phyloP scores from a whole-genome alignment of 257 asterid species.

The Gynochthodes officinalis region DNA sequence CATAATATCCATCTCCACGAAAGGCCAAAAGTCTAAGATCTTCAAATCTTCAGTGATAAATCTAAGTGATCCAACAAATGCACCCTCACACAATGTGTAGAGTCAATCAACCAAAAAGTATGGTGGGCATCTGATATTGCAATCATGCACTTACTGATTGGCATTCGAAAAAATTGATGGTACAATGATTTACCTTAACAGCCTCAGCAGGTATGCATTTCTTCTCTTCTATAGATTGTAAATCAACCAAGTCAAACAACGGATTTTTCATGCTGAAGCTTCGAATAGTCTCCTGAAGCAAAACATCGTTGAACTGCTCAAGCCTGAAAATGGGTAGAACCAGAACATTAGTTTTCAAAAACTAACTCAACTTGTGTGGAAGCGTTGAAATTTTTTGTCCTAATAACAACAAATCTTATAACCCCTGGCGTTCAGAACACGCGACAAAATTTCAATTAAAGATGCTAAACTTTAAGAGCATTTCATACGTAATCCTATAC shows the following conservation, averaged over 20 bases:
- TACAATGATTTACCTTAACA: conserved; percentile 51
- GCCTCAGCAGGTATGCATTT: conserved; percentile 47
- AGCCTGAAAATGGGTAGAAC: conserved; percentile 44
- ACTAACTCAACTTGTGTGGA: background rate
- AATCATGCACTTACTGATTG: background rate
- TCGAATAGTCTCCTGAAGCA: conserved; percentile 68
- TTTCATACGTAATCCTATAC: conserved; percentile 80
- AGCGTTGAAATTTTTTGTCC: background rate
- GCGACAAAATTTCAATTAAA: background rate
- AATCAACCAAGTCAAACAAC: conserved; percentile 49
- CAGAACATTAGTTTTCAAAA: background rate
- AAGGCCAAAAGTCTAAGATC: background rate
- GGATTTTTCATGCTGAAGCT: conserved; percentile 48
- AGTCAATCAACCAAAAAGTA: background rate
- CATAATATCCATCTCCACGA: background rate
- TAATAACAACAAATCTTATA: background rate
- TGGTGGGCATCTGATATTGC: background rate
- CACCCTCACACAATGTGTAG: background rate
- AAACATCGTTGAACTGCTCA: conserved; percentile 88
- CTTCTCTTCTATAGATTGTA: conserved; percentile 52
- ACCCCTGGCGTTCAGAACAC: background rate
- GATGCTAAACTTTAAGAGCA: conserved; percentile 3
- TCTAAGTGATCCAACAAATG: background rate
- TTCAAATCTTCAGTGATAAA: background rate
- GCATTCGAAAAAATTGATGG: background rate